Conservation (phyloP, 192 early-diverging fungal genomes). For the Borealophlyctis nickersoniae region DNA sequence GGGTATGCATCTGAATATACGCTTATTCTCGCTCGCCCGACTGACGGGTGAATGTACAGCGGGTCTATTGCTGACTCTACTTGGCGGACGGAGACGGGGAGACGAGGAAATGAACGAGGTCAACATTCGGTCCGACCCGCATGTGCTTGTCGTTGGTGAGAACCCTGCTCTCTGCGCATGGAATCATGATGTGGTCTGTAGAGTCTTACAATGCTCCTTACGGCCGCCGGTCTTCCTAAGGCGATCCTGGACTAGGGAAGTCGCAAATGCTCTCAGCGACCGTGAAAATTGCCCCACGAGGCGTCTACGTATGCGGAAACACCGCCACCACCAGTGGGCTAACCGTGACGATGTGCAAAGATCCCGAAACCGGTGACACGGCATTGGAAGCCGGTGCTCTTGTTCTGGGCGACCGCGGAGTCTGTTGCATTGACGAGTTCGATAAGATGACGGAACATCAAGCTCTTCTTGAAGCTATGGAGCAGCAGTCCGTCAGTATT, state of each 20-base stretch:
- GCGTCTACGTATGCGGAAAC: conserved; percentile 72
- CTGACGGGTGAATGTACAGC: conserved; percentile 31
- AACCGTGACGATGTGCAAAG: conserved; percentile 66
- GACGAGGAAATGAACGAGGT: conserved; percentile 40
- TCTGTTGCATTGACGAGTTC: conserved; percentile 86
- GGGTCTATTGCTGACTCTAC: conserved; percentile 72
- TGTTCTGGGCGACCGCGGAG: conserved; percentile 77
- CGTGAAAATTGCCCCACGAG: conserved; percentile 72
- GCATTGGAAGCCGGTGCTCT: conserved; percentile 71
- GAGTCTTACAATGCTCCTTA: too few species aligned
- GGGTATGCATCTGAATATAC: conserved; percentile 18
- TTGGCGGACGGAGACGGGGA: conserved; percentile 57
- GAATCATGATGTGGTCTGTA: conserved; percentile 2
- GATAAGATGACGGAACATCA: conserved; percentile 79
- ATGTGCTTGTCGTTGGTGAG: conserved; percentile 69
- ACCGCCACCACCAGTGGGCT: conserved; percentile 61
- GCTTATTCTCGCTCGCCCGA: neutral
- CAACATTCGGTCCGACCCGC: conserved; percentile 64
- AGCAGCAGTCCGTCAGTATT: conserved; percentile 78
- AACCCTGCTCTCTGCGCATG: neutral
- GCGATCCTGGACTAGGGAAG: conserved; percentile 79
- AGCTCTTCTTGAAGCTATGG: conserved; percentile 80
- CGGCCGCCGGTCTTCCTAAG: too few species aligned
- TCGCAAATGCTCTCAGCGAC: conserved; percentile 75
- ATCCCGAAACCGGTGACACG: conserved; percentile 64